phyloP scores from a whole-genome alignment of 2,329 filamentous ascomycete species.

The Claviceps sp. region DNA sequence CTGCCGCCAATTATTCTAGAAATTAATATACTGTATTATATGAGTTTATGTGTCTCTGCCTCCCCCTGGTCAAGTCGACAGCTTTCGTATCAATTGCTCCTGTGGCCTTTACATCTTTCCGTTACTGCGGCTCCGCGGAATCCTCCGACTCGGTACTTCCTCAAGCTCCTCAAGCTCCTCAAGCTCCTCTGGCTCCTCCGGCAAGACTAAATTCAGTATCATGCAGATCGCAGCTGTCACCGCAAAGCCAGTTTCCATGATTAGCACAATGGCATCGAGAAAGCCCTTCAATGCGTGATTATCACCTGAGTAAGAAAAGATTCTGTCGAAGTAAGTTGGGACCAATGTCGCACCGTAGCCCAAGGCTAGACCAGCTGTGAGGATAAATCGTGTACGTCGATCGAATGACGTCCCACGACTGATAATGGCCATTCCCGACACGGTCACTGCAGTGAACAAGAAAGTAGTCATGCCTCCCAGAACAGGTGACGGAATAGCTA shows the following conservation, averaged over 20 bases:
- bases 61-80: background rate
- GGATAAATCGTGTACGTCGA: constrained; percentile 69
- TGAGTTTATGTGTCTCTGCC: background rate
- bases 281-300: constrained; percentile 60
- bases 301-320: constrained; percentile 59
- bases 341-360: constrained; percentile 60
- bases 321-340: constrained; percentile 51
- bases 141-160: too few species aligned
- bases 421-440: constrained; percentile 67
- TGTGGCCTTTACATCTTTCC: constrained; percentile 38
- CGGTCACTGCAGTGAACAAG: constrained; percentile 59
- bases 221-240: constrained; percentile 62
- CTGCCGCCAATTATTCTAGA: too few species aligned
- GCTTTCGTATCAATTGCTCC: constrained; percentile 11
- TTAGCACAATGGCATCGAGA: constrained; percentile 56
- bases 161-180: too few species aligned
- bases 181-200: constrained; percentile 39
- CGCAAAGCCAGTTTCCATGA: constrained; percentile 65
- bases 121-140: too few species aligned
- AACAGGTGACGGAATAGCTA: constrained; percentile 38
- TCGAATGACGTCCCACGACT: constrained; percentile 56
- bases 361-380: constrained; percentile 60
- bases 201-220: constrained; percentile 58
- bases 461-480: constrained; percentile 40
- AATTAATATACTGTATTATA: too few species aligned